Base-by-base conservation (phyloP, 371 early-diverging fungal genomes). In the Lichtheimia corymbifera region DNA sequence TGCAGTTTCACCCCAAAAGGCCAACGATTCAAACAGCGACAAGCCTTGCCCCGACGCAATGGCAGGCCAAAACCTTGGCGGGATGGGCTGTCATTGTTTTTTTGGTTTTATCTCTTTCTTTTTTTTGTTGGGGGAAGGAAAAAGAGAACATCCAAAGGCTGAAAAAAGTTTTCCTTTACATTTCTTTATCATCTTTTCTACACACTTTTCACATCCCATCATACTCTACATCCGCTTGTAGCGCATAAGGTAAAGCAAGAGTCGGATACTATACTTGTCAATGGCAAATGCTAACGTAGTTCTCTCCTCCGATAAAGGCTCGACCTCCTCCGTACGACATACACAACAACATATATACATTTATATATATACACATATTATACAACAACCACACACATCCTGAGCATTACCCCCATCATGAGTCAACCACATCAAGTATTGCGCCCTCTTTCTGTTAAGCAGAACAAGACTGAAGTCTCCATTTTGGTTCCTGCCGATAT, bases 391-490 rank as follows among this genome's bases (percentile, higher is more conserved):
- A 54, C 41, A 22, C 11, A 35, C 35, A 35, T 35, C 35, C 22
- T n/a, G 47, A 47, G 47, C 25, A 55, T 58, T 41, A 61, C 27
- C 28, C 18, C 28, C 18, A 63, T 64, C 49, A 64, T 53, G 53
- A 44, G 53, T 24, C 68, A 68, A 41, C 57, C 64, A 51, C 73
- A 72, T 63, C 78, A 77, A 73, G 73, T 73, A 6, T 75, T 90
- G 61, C 91, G 94, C 66, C 94, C 93, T 64, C 82, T 96, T 53
- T 82, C 88, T 67, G 79, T 93, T 73, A 93, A 89, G 83, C 88
- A 89, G 67, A 85, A 86, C 69, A 79, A 86, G 50, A 84, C 88
- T 58, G 94, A 96, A 71, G 83, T 93, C 64, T 84, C 92, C 43
- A 87, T 96, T 62, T 80, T 93, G 53, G 88, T 95, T 11, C 92